A percentile compares a stretch with the other conserved stretches of the same genome.
phyloP scores from a whole-genome alignment of 31 red algal species.

The Odonthalia washingtoniensis region DNA sequence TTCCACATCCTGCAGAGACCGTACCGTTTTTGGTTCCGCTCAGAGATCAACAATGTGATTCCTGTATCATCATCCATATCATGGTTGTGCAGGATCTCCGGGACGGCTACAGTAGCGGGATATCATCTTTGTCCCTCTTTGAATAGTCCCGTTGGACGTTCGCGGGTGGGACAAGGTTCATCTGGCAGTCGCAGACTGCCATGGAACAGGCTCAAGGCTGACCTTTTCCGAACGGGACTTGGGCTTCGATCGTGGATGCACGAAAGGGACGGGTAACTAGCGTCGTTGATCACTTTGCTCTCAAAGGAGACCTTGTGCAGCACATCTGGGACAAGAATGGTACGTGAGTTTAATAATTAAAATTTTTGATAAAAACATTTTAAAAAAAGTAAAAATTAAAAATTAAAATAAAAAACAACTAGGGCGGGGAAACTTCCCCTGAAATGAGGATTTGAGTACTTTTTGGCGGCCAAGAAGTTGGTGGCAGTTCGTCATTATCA shows the following conservation, averaged over 20 bases:
- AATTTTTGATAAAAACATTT: too few species aligned
- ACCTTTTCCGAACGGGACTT: not conserved
- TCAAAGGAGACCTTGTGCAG: not conserved
- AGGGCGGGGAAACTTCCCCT: not conserved
- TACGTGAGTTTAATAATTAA: too few species aligned
- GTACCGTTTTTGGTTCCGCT: conserved; percentile 11
- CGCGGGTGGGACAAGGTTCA: not conserved
- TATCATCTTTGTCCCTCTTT: not conserved
- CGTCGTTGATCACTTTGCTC: not conserved
- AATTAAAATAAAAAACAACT: not conserved
- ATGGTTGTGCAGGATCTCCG: conserved; percentile 17
- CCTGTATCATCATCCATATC: too few species aligned
- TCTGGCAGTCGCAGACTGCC: not conserved
- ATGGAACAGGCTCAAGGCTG: not conserved
- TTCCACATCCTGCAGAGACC: conserved; percentile 38
- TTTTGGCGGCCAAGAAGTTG: too few species aligned
- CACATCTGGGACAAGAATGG: not conserved
- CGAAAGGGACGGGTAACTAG: too few species aligned
- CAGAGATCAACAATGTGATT: conserved; percentile 30
- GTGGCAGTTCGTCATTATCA: too few species aligned
- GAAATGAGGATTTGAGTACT: too few species aligned
- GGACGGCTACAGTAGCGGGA: not conserved
- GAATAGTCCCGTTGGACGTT: not conserved
- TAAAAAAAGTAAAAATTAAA: too few species aligned
- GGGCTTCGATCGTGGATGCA: not conserved